A percentile compares a stretch with the other conserved stretches of the same genome.
Conservation (phyloP, 257 asterid species). For the Penstemon davidsonii region DNA sequence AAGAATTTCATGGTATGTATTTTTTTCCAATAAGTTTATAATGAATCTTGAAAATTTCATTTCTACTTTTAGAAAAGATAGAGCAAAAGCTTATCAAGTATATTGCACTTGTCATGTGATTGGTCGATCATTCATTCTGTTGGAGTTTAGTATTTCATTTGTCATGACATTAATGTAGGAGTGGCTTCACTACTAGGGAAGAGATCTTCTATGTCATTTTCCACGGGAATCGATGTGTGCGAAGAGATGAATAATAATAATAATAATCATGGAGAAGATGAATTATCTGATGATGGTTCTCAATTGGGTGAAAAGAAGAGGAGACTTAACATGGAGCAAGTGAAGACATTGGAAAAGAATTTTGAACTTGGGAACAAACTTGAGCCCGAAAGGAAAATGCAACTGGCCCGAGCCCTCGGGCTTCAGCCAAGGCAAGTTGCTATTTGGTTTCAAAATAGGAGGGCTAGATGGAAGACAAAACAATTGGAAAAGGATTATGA, state of each 20-base stretch:
- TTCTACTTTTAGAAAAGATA: slow-evolving; percentile 15
- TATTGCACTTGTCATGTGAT: too few species aligned
- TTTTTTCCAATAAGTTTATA: neutral
- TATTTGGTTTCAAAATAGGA: slow-evolving; percentile 63
- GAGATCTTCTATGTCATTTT: slow-evolving; percentile 45
- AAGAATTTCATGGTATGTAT: slow-evolving; percentile 46
- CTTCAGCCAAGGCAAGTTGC: slow-evolving; percentile 66
- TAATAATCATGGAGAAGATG: slow-evolving; percentile 37
- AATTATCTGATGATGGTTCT: slow-evolving; percentile 56
- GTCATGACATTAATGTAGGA: slow-evolving; percentile 18
- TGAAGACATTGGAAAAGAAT: slow-evolving; percentile 50
- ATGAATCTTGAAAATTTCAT: slow-evolving; percentile 34
- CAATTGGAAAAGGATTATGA: slow-evolving; percentile 61
- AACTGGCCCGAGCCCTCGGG: slow-evolving; percentile 65
- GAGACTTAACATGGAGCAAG: slow-evolving; percentile 58
- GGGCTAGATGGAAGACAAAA: slow-evolving; percentile 68
- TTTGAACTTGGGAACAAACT: slow-evolving; percentile 59
- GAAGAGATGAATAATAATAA: slow-evolving; percentile 32
- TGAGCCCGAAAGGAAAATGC: slow-evolving; percentile 64
- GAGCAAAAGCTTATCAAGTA: neutral
- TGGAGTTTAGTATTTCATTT: too few species aligned
- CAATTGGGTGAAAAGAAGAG: slow-evolving; percentile 63
- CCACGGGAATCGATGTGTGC: slow-evolving; percentile 30
- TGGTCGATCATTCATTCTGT: too few species aligned
- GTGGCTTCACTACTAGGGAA: slow-evolving; percentile 42